These are phyloP conservation scores for Stropharia rugosoannulata DNA, from an alignment of 768 basidiomycete species.

Conservation along the genomic window DNA sequence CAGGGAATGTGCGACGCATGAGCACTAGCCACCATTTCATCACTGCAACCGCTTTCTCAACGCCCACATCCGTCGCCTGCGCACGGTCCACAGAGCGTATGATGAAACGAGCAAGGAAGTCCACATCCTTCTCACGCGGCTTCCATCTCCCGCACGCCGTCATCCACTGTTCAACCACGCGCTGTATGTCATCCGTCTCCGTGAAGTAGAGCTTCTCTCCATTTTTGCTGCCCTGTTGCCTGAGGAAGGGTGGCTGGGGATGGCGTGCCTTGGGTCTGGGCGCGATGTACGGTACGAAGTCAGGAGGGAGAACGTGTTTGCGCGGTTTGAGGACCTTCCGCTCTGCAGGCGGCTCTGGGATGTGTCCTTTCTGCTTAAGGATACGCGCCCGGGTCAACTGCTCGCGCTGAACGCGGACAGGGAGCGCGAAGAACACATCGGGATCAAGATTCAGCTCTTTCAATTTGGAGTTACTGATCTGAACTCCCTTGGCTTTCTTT, in stretches of 20 bases:
- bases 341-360: slow-evolving; percentile 39
- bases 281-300: slow-evolving; percentile 41
- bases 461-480: slow-evolving; percentile 58
- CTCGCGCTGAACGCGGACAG: slow-evolving; percentile 68
- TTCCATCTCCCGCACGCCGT: slow-evolving; percentile 52
- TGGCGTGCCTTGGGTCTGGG: slow-evolving; percentile 59
- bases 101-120: slow-evolving; percentile 73
- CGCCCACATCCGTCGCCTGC: slow-evolving; percentile 53
- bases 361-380: slow-evolving; percentile 37
- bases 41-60: slow-evolving; percentile 68
- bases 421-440: slow-evolving; percentile 64
- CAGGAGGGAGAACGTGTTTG: slow-evolving; percentile 37
- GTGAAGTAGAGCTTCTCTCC: slow-evolving; percentile 58
- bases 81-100: slow-evolving; percentile 62
- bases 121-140: slow-evolving; percentile 76
- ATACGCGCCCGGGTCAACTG: slow-evolving; percentile 63
- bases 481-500: slow-evolving; percentile 30
- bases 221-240: slow-evolving; percentile 55
- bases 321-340: slow-evolving; percentile 57
- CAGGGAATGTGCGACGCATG: slow-evolving; percentile 61
- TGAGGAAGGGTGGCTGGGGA: slow-evolving; percentile 47
- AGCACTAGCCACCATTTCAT: slow-evolving; percentile 84
- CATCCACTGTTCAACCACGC: slow-evolving; percentile 77
- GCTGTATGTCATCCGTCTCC: slow-evolving; percentile 72
- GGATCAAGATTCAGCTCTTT: slow-evolving; percentile 69